Conservation (phyloP, 805 yeast genomes). For the Yueomyces sinensis region DNA sequence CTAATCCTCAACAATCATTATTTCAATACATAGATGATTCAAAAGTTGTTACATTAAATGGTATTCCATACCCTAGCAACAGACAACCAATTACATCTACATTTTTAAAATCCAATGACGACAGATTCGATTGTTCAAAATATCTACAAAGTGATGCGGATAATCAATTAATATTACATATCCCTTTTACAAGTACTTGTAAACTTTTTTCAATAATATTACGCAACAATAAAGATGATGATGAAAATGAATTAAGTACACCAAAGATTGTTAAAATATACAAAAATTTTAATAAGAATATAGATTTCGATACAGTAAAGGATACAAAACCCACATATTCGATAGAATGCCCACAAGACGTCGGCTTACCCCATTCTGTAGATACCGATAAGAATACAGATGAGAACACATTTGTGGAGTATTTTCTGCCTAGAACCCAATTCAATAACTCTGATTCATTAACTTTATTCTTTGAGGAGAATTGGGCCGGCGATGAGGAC, state of each 20-base stretch:
- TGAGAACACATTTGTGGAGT: conserved; percentile 57
- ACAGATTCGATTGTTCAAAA: conserved; percentile 35
- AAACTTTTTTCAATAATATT: conserved; percentile 62
- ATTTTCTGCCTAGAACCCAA: conserved; percentile 58
- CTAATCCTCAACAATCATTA: conserved; percentile 56
- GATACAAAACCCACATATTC: conserved; percentile 36
- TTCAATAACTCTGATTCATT: conserved; percentile 60
- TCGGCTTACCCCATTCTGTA: conserved; percentile 28
- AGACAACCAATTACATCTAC: conserved; percentile 24
- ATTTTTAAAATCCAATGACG: conserved; percentile 41
- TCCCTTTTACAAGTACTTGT: conserved; percentile 71
- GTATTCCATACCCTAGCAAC: conserved; percentile 32
- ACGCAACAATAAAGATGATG: conserved; percentile 38
- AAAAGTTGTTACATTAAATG: conserved; percentile 51
- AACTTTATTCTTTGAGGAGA: conserved; percentile 54
- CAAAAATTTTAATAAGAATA: conserved; percentile 45
- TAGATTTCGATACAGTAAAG: conserved; percentile 61
- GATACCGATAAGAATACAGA: conserved; percentile 29
- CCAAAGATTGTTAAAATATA: conserved; percentile 58
- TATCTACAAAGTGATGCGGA: conserved; percentile 62
- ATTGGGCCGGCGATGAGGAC: conserved; percentile 50
- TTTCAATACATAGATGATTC: conserved; percentile 45
- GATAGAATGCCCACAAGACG: conserved; percentile 49
- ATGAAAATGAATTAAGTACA: conserved; percentile 35
- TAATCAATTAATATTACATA: conserved; percentile 58